Evolutionary conservation across 805 yeast genomes (phyloP).

Genomic region (Osmozyma mogii): DNA sequence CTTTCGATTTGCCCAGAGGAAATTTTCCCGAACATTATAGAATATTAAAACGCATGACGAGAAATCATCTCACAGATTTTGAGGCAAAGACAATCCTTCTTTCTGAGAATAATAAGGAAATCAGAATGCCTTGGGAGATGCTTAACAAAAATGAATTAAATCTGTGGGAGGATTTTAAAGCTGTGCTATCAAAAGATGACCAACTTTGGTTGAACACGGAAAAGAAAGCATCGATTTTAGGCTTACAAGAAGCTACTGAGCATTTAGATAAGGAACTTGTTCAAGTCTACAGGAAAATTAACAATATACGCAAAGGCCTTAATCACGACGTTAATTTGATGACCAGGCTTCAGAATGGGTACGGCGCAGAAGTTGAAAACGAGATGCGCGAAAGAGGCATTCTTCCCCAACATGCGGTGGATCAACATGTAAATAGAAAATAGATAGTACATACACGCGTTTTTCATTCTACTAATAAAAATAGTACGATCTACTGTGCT

Average conservation of each 20-base stretch:
- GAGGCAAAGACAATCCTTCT: constrained; percentile 8
- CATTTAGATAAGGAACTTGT: constrained; percentile 4
- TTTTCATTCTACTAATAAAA: background rate
- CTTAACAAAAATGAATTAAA: constrained; percentile 3
- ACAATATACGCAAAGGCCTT: constrained; percentile 5
- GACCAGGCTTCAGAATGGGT: constrained; percentile 6
- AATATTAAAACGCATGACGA: constrained; percentile 9
- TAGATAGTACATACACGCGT: background rate
- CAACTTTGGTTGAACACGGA: constrained; percentile 4
- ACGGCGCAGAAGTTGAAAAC: constrained; percentile 4
- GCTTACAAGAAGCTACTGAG: background rate
- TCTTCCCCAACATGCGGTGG: background rate
- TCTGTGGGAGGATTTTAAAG: constrained; percentile 4
- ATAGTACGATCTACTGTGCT: background rate
- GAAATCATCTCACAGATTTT: constrained; percentile 3
- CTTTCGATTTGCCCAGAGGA: constrained; percentile 4
- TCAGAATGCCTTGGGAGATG: constrained; percentile 7
- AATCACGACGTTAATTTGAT: constrained; percentile 6
- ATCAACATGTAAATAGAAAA: constrained; percentile 1
- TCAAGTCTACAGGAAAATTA: constrained; percentile 2
- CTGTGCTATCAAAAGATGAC: background rate
- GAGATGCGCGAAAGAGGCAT: constrained; percentile 6
- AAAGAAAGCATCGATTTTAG: constrained; percentile 2
- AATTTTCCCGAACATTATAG: constrained; percentile 8
- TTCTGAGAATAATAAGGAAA: background rate